These are phyloP conservation scores for Arabis hirsuta DNA, from an alignment of 345 rosid genomes.

Conservation along the genomic window DNA sequence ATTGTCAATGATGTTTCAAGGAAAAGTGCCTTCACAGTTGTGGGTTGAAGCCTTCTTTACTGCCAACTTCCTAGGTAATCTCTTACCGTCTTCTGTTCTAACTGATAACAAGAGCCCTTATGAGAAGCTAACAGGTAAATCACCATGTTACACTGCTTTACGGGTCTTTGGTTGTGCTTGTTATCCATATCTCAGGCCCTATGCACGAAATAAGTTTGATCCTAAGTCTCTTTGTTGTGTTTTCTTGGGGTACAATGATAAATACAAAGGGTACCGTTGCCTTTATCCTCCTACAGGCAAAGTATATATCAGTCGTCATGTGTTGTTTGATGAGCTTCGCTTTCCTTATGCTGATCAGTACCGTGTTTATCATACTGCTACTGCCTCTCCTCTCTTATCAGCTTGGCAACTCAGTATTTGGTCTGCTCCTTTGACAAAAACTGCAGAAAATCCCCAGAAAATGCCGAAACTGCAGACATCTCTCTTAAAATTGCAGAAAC, in stretches of 20 bases:
- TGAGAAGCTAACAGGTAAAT: background rate
- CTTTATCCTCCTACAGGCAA: background rate
- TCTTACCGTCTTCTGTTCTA: rapidly evolving
- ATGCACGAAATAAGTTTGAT: background rate
- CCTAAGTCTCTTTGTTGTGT: background rate
- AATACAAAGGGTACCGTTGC: background rate
- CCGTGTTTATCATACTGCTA: no score
- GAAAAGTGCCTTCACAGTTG: rapidly evolving
- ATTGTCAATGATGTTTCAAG: background rate
- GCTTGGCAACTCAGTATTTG: no score
- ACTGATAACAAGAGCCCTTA: background rate
- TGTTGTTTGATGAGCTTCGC: background rate
- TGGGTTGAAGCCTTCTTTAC: background rate
- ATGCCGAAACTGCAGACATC: no score
- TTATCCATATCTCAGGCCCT: background rate
- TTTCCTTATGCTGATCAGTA: background rate
- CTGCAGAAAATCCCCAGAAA: no score
- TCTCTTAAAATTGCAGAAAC: no score
- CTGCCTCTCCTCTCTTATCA: no score
- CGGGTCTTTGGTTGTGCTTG: background rate
- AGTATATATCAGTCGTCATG: background rate
- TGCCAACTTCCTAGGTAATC: background rate
- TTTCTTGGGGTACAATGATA: background rate
- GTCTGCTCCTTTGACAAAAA: no score
- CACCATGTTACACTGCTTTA: background rate